Percentiles rank a stretch among this genome's conserved stretches.
These are phyloP conservation scores for Xylariaceae sp. DNA, from an alignment of 2,329 filamentous ascomycete species.

Conservation along the genomic window DNA sequence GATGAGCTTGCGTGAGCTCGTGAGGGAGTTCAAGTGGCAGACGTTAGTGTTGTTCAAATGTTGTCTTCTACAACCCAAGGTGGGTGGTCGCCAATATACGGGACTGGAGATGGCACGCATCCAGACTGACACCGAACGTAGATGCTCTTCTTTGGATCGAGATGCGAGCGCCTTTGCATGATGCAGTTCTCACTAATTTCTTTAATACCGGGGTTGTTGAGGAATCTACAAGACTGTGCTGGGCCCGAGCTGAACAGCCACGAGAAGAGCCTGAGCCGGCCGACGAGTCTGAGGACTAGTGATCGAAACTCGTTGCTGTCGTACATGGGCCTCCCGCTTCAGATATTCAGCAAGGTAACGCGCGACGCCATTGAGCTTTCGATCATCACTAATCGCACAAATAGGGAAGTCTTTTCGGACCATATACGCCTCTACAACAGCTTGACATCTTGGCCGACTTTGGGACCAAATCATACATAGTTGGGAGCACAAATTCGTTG, in stretches of 20 bases:
- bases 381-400: slow-evolving; percentile 4
- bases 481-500: slow-evolving; percentile 93
- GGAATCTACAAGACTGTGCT: slow-evolving; percentile 88
- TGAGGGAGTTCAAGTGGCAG: slow-evolving; percentile 92
- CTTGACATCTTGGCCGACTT: slow-evolving; percentile 89
- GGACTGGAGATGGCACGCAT: background rate
- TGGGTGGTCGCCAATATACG: slow-evolving; percentile 32
- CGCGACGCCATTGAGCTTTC: background rate
- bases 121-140: slow-evolving; percentile 29
- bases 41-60: slow-evolving; percentile 91
- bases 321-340: slow-evolving; percentile 91
- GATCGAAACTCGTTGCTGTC: slow-evolving; percentile 82
- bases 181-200: slow-evolving; percentile 96
- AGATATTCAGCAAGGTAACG: slow-evolving; percentile 82
- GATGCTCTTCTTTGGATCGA: slow-evolving; percentile 99
- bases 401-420: slow-evolving; percentile 86
- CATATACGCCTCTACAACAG: slow-evolving; percentile 93
- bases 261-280: slow-evolving; percentile 64
- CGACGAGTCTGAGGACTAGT: slow-evolving; percentile 83
- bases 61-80: slow-evolving; percentile 89
- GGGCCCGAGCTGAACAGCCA: slow-evolving; percentile 87
- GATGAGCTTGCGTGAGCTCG: slow-evolving; percentile 79
- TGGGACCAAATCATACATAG: slow-evolving; percentile 93
- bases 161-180: slow-evolving; percentile 94
- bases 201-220: slow-evolving; percentile 84